A percentile compares a stretch with the other conserved stretches of the same genome.
Conservation (phyloP, 2,329 filamentous ascomycete genomes). For the Exophiala sp. region DNA sequence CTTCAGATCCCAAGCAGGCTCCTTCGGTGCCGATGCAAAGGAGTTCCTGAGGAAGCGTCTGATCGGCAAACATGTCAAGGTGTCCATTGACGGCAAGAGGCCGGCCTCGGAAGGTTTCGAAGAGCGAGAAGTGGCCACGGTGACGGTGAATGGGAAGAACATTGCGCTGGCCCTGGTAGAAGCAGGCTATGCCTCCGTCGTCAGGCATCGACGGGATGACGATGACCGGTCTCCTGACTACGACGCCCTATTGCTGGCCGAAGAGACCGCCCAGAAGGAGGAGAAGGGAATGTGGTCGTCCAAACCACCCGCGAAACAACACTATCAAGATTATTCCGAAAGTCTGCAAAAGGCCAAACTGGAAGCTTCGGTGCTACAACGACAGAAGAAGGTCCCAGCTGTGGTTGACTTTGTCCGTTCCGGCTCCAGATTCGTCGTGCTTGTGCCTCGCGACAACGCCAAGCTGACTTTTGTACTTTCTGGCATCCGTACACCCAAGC, state of each 20-base stretch:
- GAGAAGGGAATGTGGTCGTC: slow-evolving; percentile 93
- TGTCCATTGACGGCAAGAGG: slow-evolving; percentile 84
- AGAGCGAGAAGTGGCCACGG: slow-evolving; percentile 86
- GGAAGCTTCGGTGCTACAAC: slow-evolving; percentile 76
- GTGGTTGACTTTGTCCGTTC: slow-evolving; percentile 97
- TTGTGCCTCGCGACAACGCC: slow-evolving; percentile 85
- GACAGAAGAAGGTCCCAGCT: slow-evolving; percentile 86
- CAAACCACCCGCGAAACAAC: slow-evolving; percentile 75
- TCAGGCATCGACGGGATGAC: slow-evolving; percentile 90
- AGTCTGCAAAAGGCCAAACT: slow-evolving; percentile 92
- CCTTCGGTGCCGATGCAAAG: slow-evolving; percentile 89
- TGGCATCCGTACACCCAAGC: slow-evolving; percentile 83
- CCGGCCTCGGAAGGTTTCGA: slow-evolving; percentile 86
- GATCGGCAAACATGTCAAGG: slow-evolving; percentile 91
- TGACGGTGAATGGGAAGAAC: slow-evolving; percentile 79
- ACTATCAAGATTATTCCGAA: slow-evolving; percentile 86
- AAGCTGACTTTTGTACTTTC: slow-evolving; percentile 93
- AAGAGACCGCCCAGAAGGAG: slow-evolving; percentile 65
- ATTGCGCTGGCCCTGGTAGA: slow-evolving; percentile 80
- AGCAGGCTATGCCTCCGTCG: slow-evolving; percentile 86
- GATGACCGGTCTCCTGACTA: slow-evolving; percentile 91
- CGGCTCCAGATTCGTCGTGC: slow-evolving; percentile 86
- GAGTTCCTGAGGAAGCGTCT: slow-evolving; percentile 89
- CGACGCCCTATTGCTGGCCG: slow-evolving; percentile 52
- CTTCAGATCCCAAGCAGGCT: slow-evolving; percentile 75